These are phyloP conservation scores for Brassica cretica DNA, from an alignment of 345 rosid genomes.

Conservation along the genomic window DNA sequence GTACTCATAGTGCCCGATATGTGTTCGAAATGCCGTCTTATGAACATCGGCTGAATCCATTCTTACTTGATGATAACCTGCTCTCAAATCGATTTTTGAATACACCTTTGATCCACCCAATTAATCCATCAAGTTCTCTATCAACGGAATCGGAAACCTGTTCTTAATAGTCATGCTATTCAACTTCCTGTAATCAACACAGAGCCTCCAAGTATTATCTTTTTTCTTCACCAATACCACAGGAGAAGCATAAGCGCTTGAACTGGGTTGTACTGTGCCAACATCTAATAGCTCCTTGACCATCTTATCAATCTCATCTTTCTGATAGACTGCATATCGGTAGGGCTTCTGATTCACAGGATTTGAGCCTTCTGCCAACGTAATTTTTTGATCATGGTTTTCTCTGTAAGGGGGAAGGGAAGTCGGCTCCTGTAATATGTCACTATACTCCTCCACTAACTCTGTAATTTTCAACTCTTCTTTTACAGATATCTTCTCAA, in stretches of 20 bases:
- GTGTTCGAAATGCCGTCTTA: background rate
- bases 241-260: background rate
- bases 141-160: background rate
- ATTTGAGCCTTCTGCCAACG: background rate
- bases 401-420: background rate
- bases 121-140: background rate
- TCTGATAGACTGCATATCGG: background rate
- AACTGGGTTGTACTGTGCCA: background rate
- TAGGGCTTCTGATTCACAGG: background rate
- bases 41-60: background rate
- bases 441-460: background rate
- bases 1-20: background rate
- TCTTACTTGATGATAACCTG: background rate
- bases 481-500: background rate
- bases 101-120: background rate
- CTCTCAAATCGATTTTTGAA: background rate
- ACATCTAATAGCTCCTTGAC: background rate
- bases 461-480: background rate
- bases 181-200: background rate
- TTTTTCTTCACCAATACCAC: background rate
- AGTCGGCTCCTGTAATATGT: background rate
- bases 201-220: background rate
- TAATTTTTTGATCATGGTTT: background rate
- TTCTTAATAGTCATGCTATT: background rate
- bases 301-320: background rate